Evolutionary conservation across 2,329 filamentous ascomycete species (phyloP).

Genomic region (Onygena corvina): DNA sequence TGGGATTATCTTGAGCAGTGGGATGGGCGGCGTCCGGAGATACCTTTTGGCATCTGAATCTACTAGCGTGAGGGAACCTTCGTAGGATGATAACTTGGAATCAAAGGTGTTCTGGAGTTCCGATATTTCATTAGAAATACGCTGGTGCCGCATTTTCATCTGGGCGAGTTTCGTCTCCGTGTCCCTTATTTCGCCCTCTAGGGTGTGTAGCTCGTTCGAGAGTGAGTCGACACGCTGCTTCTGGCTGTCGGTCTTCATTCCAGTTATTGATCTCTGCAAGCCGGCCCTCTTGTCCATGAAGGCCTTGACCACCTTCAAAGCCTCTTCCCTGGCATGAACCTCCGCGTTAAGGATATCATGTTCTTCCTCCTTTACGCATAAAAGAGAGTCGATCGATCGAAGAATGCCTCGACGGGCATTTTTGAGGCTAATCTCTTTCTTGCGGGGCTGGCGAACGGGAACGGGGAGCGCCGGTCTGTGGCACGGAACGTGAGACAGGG

Average conservation of each 20-base stretch:
- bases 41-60: conserved; percentile 45
- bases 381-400: conserved; percentile 44
- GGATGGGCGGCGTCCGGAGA: conserved; percentile 37
- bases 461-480: conserved; percentile 27
- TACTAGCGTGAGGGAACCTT: conserved; percentile 42
- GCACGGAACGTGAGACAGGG: conserved; percentile 21
- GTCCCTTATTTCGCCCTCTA: conserved; percentile 47
- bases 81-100: conserved; percentile 48
- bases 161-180: conserved; percentile 45
- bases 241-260: conserved; percentile 38
- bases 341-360: conserved; percentile 39
- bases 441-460: conserved; percentile 29
- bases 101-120: conserved; percentile 46
- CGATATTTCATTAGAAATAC: conserved; percentile 42
- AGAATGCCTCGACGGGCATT: conserved; percentile 46
- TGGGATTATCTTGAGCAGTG: conserved; percentile 25
- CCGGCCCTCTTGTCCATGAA: conserved; percentile 41
- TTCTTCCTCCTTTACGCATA: conserved; percentile 46
- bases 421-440: conserved; percentile 41
- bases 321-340: conserved; percentile 34
- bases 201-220: conserved; percentile 38
- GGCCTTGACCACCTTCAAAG: conserved; percentile 39
- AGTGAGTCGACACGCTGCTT: conserved; percentile 35
- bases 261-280: conserved; percentile 40
- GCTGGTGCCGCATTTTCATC: conserved; percentile 44